Percentiles rank a stretch among this genome's conserved stretches.
Evolutionary conservation across 148 eudicot genomes (phyloP).

Genomic region (Dysphania ambrosioides): DNA sequence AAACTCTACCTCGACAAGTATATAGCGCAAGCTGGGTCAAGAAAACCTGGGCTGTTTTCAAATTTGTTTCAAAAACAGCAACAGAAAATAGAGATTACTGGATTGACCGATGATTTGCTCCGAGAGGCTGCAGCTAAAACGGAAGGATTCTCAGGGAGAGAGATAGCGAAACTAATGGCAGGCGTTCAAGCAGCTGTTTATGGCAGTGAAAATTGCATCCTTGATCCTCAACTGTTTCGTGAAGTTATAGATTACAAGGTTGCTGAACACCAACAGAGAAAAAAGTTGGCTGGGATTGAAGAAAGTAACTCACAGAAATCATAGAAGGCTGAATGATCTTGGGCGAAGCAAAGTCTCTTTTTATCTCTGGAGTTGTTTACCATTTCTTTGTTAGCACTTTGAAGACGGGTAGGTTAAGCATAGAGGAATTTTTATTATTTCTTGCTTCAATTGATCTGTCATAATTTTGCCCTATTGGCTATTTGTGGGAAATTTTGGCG

Average conservation of each 20-base stretch:
- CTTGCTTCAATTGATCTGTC: slow-evolving; percentile 12
- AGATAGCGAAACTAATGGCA: slow-evolving; percentile 97
- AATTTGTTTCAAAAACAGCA: slow-evolving; percentile 56
- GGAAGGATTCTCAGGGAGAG: slow-evolving; percentile 94
- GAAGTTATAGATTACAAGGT: slow-evolving; percentile 97
- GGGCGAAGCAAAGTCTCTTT: background rate
- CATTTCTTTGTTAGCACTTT: slow-evolving; percentile 1
- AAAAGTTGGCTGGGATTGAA: slow-evolving; percentile 53
- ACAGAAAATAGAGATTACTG: slow-evolving; percentile 77
- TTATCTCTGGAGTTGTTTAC: background rate
- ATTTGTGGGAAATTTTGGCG: slow-evolving; percentile 22
- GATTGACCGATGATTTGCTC: slow-evolving; percentile 67
- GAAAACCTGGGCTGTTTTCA: slow-evolving; percentile 60
- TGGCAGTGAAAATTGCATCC: slow-evolving; percentile 79
- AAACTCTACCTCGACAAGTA: slow-evolving; percentile 90
- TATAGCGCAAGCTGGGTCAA: slow-evolving; percentile 74
- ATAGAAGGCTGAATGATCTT: background rate
- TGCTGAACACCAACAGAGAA: slow-evolving; percentile 94
- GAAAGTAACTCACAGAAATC: slow-evolving; percentile 19
- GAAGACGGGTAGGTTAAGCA: slow-evolving; percentile 6
- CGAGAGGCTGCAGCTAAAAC: slow-evolving; percentile 87
- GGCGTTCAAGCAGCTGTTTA: slow-evolving; percentile 97
- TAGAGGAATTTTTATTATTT: background rate
- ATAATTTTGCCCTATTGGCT: slow-evolving; percentile 25
- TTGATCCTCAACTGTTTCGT: slow-evolving; percentile 73